phyloP scores from a whole-genome alignment of 164 flowering plant genomes.

The Magnolia changhungtana region DNA sequence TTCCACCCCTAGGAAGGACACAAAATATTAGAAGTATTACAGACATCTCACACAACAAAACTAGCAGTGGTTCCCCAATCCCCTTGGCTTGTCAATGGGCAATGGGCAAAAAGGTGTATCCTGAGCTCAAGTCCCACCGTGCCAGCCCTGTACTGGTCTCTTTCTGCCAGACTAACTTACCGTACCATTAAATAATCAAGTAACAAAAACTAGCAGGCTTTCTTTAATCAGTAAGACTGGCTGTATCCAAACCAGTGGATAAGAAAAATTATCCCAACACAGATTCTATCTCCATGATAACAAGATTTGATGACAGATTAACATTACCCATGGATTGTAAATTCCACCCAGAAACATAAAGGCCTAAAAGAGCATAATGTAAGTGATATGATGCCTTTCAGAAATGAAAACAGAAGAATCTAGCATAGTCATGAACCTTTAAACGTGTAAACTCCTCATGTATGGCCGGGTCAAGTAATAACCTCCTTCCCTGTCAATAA shows the following conservation, averaged over 20 bases:
- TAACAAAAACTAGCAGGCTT: not conserved
- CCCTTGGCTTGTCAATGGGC: not conserved
- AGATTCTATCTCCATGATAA: not conserved
- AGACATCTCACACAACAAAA: not conserved
- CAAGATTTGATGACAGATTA: not conserved
- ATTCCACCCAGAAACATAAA: not conserved
- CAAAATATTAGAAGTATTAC: not conserved
- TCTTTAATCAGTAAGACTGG: not conserved
- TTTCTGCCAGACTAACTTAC: no score
- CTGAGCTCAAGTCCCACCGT: no score
- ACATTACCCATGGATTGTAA: not conserved
- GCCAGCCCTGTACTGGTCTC: no score
- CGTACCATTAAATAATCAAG: no score
- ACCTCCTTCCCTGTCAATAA: conserved; percentile 69
- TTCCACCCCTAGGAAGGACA: not conserved
- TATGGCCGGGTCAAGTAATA: conserved; percentile 93
- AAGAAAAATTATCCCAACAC: not conserved
- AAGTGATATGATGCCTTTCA: not conserved
- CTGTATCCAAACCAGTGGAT: not conserved
- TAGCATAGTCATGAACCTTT: conserved; percentile 50
- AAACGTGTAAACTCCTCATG: conserved; percentile 96
- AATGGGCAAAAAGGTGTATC: no score
- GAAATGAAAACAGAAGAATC: not conserved
- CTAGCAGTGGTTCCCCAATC: not conserved
- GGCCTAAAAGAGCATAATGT: not conserved